phyloP scores from a whole-genome alignment of 805 yeast species.

The Millerago galiae region DNA sequence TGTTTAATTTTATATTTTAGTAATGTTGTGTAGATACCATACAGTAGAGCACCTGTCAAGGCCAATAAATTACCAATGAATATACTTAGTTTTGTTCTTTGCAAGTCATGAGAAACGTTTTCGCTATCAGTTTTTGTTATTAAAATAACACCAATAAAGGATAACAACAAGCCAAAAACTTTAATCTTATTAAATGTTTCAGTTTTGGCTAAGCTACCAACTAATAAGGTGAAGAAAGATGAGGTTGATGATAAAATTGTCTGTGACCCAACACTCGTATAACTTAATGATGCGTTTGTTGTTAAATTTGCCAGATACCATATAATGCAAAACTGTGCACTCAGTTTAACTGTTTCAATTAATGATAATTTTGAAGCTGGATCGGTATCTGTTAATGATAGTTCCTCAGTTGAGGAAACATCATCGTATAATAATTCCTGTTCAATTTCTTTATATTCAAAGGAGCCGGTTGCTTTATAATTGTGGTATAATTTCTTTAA shows the following conservation, averaged over 20 bases:
- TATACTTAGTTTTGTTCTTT: constrained; percentile 24
- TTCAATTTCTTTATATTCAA: constrained; percentile 21
- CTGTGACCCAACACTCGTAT: constrained; percentile 90
- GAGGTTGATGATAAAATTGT: constrained; percentile 90
- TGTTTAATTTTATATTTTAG: constrained; percentile 66
- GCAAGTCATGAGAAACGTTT: constrained; percentile 14
- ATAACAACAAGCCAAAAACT: constrained; percentile 59
- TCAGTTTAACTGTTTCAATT: constrained; percentile 63
- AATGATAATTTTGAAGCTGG: constrained; percentile 29
- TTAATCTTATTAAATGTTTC: constrained; percentile 65
- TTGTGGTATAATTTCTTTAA: constrained; percentile 22
- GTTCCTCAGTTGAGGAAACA: constrained; percentile 24
- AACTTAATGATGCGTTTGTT: constrained; percentile 80
- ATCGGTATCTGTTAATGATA: constrained; percentile 14
- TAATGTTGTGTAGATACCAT: constrained; percentile 85
- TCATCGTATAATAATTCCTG: constrained; percentile 13
- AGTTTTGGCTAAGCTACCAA: constrained; percentile 68
- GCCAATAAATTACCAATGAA: constrained; percentile 77
- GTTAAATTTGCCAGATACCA: constrained; percentile 91
- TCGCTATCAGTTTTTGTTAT: constrained; percentile 62
- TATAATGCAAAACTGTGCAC: constrained; percentile 75
- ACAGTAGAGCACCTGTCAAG: constrained; percentile 77
- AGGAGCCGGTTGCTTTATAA: constrained; percentile 24
- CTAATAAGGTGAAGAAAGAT: constrained; percentile 82
- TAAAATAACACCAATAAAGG: constrained; percentile 72